A percentile compares a stretch with the other conserved stretches of the same genome.
These are phyloP conservation scores for Bolboschoenoplectus hybrid DNA, from an alignment of 202 grass and related monocot genomes.

Conservation along the genomic window DNA sequence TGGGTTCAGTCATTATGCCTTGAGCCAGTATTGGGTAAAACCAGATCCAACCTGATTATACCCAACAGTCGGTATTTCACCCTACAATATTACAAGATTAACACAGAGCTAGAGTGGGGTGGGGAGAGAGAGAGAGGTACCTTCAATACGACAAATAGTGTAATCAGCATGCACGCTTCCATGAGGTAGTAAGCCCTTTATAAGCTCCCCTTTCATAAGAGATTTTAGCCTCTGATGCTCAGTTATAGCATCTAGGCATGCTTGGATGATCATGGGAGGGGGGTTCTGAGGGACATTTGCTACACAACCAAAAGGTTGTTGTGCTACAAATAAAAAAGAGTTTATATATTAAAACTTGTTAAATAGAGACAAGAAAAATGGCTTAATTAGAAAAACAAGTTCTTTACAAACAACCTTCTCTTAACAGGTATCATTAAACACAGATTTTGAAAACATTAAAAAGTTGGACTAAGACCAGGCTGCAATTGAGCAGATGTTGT, in stretches of 20 bases:
- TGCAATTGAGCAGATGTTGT: neutral
- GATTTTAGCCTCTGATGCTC: slow-evolving; percentile 93
- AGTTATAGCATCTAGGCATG: slow-evolving; percentile 91
- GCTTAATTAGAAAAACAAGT: slow-evolving; percentile 16
- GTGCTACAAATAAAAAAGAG: slow-evolving; percentile 57
- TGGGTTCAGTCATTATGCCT: neutral
- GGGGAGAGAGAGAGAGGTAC: slow-evolving; percentile 40
- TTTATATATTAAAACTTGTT: slow-evolving; percentile 18
- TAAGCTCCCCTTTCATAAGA: slow-evolving; percentile 97
- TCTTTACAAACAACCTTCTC: neutral
- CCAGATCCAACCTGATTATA: neutral
- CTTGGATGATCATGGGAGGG: slow-evolving; percentile 67
- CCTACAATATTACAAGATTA: neutral
- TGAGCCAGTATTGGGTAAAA: neutral
- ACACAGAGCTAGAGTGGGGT: neutral
- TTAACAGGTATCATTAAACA: neutral
- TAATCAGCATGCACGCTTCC: slow-evolving; percentile 86
- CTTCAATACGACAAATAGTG: slow-evolving; percentile 86
- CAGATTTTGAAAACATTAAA: neutral
- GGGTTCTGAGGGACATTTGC: slow-evolving; percentile 68
- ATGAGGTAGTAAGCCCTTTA: slow-evolving; percentile 85
- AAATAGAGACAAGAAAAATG: neutral
- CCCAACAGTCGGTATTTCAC: slow-evolving; percentile 5
- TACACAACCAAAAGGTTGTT: slow-evolving; percentile 52
- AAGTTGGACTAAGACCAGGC: neutral